Evolutionary conservation across 1,284 basidiomycete species (phyloP).

Genomic region (Grifola frondosa): DNA sequence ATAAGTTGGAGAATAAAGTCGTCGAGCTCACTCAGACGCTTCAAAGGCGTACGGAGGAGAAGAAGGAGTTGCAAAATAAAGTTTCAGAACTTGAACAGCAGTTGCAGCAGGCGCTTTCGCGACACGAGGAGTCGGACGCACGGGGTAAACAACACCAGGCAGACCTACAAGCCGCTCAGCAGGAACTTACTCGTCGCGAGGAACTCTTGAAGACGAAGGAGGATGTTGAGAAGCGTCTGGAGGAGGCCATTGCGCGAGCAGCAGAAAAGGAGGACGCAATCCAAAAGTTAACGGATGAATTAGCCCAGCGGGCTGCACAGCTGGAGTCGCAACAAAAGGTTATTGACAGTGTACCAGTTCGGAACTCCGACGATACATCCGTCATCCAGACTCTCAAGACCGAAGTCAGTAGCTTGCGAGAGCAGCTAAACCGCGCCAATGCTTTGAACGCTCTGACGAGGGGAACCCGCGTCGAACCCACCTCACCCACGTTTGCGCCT

Average conservation of each 20-base stretch:
- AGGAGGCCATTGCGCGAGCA: conserved; percentile 74
- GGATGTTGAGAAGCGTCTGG: conserved; percentile 80
- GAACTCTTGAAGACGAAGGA: conserved; percentile 77
- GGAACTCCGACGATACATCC: conserved; percentile 77
- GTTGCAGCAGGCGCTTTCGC: conserved; percentile 80
- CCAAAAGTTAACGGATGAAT: conserved; percentile 76
- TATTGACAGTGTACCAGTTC: conserved; percentile 57
- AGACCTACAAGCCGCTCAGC: conserved; percentile 72
- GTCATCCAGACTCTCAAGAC: conserved; percentile 88
- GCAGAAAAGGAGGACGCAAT: conserved; percentile 87
- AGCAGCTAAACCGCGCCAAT: conserved; percentile 93
- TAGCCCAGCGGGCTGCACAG: conserved; percentile 71
- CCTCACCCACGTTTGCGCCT: conserved; percentile 82
- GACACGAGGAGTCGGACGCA: conserved; percentile 87
- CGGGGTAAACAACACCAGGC: conserved; percentile 75
- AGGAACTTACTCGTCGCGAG: conserved; percentile 75
- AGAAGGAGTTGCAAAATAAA: conserved; percentile 80
- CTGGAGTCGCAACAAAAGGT: conserved; percentile 80
- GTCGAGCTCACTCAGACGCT: conserved; percentile 97
- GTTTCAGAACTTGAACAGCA: conserved; percentile 83
- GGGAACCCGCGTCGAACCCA: conserved; percentile 65
- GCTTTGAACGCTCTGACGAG: conserved; percentile 84
- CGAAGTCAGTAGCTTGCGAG: conserved; percentile 88
- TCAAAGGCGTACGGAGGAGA: conserved; percentile 90
- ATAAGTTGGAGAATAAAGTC: conserved; percentile 98